Evolutionary conservation across 257 asterid species (phyloP).

Genomic region (Ilex aquifolium): DNA sequence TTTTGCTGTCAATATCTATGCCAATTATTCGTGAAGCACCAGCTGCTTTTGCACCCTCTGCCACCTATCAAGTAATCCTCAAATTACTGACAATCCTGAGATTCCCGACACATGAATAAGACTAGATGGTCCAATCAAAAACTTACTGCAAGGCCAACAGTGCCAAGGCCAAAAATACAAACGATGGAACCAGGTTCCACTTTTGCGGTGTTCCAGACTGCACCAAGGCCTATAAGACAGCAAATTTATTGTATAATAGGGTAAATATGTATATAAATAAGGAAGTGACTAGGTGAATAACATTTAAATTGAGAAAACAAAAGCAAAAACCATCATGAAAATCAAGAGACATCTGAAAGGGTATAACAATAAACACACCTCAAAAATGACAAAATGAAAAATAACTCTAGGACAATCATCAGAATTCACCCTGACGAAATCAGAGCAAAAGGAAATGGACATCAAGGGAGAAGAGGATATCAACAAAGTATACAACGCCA

Average conservation of each 20-base stretch:
- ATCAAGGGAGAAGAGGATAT: not conserved
- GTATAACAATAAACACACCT: not conserved
- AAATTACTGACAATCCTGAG: not conserved
- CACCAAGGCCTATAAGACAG: conserved; percentile 73
- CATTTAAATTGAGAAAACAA: too few relatives aligned
- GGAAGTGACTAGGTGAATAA: too few relatives aligned
- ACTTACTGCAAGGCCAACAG: conserved; percentile 98
- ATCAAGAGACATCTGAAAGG: not conserved
- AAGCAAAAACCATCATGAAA: too few relatives aligned
- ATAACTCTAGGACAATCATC: too few relatives aligned
- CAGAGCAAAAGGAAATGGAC: not conserved
- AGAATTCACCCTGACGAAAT: too few relatives aligned
- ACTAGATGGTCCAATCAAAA: conserved; percentile 3
- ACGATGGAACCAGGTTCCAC: conserved; percentile 94
- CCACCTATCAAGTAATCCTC: conserved; percentile 49
- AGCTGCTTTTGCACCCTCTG: conserved; percentile 99
- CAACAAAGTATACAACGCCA: too few relatives aligned
- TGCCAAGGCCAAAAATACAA: conserved; percentile 95
- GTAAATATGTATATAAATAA: too few relatives aligned
- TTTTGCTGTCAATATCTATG: conserved; percentile 80
- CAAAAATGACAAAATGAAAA: conserved; percentile 5
- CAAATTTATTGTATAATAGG: too few relatives aligned
- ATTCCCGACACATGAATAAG: not conserved
- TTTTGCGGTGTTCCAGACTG: conserved; percentile 99
- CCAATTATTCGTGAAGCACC: conserved; percentile 98